phyloP scores from a whole-genome alignment of 2,329 filamentous ascomycete genomes.

The Remersonia thermophila region DNA sequence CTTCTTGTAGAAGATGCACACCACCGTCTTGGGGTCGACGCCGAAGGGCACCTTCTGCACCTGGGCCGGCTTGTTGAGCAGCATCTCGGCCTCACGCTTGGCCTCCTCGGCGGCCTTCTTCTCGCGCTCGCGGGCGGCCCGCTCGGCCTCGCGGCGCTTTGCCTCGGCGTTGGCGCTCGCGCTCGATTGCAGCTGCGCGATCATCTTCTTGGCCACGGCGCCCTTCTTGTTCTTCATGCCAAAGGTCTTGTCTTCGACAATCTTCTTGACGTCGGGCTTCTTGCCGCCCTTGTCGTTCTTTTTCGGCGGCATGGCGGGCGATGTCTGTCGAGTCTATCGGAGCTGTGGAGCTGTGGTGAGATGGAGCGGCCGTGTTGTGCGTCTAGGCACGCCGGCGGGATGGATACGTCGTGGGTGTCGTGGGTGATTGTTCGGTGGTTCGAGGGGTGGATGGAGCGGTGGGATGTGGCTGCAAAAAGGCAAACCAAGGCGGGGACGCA shows the following conservation, averaged over 20 bases:
- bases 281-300: slow-evolving; percentile 43
- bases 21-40: slow-evolving; percentile 92
- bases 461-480: too few species aligned
- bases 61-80: slow-evolving; percentile 86
- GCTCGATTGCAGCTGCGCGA: slow-evolving; percentile 68
- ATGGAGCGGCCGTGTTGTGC: neutral
- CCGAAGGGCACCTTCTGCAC: slow-evolving; percentile 97
- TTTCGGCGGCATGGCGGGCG: slow-evolving; percentile 57
- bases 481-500: too few species aligned
- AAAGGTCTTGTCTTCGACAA: slow-evolving; percentile 90
- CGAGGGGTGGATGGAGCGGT: too few species aligned
- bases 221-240: slow-evolving; percentile 99
- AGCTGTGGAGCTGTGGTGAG: too few species aligned
- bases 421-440: too few species aligned
- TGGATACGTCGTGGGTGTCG: too few species aligned
- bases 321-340: slow-evolving; percentile 5
- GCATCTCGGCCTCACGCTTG: slow-evolving; percentile 62
- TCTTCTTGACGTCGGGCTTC: slow-evolving; percentile 45
- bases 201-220: slow-evolving; percentile 75
- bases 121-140: slow-evolving; percentile 61
- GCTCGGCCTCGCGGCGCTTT: slow-evolving; percentile 64
- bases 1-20: slow-evolving; percentile 96
- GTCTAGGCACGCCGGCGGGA: too few species aligned
- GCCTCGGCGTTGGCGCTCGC: slow-evolving; percentile 71
- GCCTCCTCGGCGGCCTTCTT: slow-evolving; percentile 84